Conservation (phyloP, 129 eudicot species). For the Tagetes patula region DNA sequence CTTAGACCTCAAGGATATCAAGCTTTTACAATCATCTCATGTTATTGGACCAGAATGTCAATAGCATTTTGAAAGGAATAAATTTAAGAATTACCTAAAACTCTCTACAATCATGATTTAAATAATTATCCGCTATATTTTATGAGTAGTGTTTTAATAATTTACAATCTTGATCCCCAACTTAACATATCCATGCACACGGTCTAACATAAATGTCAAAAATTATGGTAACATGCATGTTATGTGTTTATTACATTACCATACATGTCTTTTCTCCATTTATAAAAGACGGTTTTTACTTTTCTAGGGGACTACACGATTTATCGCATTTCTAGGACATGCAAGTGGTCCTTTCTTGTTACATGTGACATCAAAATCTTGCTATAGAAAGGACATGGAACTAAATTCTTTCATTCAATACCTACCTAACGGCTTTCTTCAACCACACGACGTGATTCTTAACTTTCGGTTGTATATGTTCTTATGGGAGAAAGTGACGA, state of each 20-base stretch:
- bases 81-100: no score
- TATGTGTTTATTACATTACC: background rate
- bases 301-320: slow-evolving; percentile 6
- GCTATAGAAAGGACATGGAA: slow-evolving; percentile 23
- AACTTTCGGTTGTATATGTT: slow-evolving; percentile 5
- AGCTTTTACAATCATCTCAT: no score
- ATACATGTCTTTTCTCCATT: background rate
- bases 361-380: slow-evolving; percentile 34
- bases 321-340: slow-evolving; percentile 6
- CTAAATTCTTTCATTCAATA: slow-evolving; percentile 24
- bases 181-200: no score
- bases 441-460: slow-evolving; percentile 19
- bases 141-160: no score
- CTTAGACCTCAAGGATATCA: no score
- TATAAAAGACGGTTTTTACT: background rate
- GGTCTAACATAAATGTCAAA: background rate
- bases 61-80: no score
- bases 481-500: slow-evolving; percentile 18
- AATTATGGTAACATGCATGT: background rate
- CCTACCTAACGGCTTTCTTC: background rate
- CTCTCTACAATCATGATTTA: no score
- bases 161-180: background rate
- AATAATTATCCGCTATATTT: background rate
- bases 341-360: slow-evolving; percentile 32
- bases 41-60: no score